Percentiles rank a stretch among this genome's conserved stretches.
Conservation (phyloP, 2,329 filamentous ascomycete genomes). For the Septoria petroselini region DNA sequence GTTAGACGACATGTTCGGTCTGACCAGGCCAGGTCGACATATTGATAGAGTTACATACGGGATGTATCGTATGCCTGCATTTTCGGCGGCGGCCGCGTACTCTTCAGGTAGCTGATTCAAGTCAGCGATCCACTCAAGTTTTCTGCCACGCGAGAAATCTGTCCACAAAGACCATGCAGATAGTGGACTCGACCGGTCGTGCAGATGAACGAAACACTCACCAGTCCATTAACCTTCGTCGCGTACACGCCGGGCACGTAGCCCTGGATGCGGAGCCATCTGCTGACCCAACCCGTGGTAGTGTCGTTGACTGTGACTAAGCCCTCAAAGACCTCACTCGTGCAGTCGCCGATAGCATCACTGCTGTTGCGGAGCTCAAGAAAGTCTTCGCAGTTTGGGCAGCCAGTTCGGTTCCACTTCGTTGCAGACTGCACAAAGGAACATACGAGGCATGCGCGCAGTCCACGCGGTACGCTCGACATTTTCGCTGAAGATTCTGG, state of each 20-base stretch:
- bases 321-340: constrained; percentile 92
- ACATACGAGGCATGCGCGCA: constrained; percentile 98
- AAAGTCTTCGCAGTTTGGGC: constrained; percentile 94
- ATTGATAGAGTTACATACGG: no score
- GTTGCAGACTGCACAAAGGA: constrained; percentile 78
- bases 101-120: constrained; percentile 53
- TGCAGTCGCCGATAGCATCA: constrained; percentile 87
- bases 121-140: background rate
- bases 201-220: no score
- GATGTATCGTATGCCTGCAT: constrained; percentile 60
- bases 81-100: constrained; percentile 54
- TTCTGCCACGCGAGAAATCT: no score
- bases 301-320: constrained; percentile 82
- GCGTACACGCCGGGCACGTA: constrained; percentile 91
- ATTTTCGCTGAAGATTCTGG: constrained; percentile 26
- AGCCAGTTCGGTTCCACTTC: constrained; percentile 84
- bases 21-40: no score
- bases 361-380: constrained; percentile 70
- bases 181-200: no score
- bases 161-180: no score
- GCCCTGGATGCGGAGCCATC: constrained; percentile 86
- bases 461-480: constrained; percentile 63
- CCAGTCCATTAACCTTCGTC: constrained; percentile 84
- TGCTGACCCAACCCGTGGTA: constrained; percentile 86
- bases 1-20: no score